Percentiles rank a stretch among this genome's conserved stretches.
These are phyloP conservation scores for Zangia roseola DNA, from an alignment of 768 basidiomycete genomes.

Conservation along the genomic window DNA sequence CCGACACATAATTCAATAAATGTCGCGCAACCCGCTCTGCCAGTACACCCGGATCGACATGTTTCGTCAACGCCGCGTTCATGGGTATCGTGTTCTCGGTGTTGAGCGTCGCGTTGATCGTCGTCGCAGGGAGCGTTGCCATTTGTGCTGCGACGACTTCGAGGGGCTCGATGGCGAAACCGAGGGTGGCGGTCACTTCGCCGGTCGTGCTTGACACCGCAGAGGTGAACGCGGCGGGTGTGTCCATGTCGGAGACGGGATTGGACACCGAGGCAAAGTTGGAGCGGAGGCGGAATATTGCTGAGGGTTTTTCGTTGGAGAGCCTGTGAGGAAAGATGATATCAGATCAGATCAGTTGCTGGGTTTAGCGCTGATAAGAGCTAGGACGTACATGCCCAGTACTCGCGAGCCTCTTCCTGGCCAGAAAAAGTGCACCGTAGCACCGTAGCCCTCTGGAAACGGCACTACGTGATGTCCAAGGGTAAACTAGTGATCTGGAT, in stretches of 20 bases:
- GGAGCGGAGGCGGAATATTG: slow-evolving; percentile 80
- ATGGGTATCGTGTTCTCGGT: slow-evolving; percentile 10
- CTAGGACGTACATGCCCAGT: slow-evolving; percentile 67
- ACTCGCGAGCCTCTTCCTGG: slow-evolving; percentile 86
- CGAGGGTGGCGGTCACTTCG: slow-evolving; percentile 71
- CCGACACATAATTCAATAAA: slow-evolving; percentile 71
- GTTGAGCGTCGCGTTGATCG: slow-evolving; percentile 26
- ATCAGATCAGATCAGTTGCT: not conserved
- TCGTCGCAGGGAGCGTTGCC: slow-evolving; percentile 38
- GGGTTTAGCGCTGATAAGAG: not conserved
- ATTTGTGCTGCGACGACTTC: slow-evolving; percentile 58
- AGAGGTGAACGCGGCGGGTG: slow-evolving; percentile 33
- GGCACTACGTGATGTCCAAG: slow-evolving; percentile 44
- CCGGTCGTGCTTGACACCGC: slow-evolving; percentile 32
- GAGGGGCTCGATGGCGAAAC: slow-evolving; percentile 79
- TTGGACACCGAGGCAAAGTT: slow-evolving; percentile 44
- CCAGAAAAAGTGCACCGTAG: slow-evolving; percentile 84
- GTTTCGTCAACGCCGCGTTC: slow-evolving; percentile 13
- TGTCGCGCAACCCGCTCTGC: slow-evolving; percentile 51
- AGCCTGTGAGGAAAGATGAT: slow-evolving; percentile 48
- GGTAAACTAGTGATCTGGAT: not conserved
- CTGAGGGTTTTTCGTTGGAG: slow-evolving; percentile 87
- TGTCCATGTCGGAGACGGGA: slow-evolving; percentile 31
- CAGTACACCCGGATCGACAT: slow-evolving; percentile 11
- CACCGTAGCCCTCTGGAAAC: slow-evolving; percentile 82